phyloP scores from a whole-genome alignment of 345 rosid genomes.

The Salix udensis region DNA sequence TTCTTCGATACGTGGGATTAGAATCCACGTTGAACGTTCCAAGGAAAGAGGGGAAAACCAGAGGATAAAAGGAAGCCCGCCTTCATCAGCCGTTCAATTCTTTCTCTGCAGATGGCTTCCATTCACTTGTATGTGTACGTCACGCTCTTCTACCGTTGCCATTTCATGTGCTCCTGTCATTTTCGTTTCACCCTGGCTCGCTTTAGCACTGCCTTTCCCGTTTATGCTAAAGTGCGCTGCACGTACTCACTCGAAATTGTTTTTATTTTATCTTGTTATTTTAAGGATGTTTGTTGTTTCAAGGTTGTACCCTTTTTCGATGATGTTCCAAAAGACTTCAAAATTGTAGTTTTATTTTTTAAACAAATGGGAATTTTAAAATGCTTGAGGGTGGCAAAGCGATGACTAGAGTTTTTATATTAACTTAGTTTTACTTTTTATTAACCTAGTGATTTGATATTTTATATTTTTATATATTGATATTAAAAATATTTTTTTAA shows the following conservation, averaged over 20 bases:
- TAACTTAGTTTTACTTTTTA: too few relatives aligned
- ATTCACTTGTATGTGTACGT: neutral
- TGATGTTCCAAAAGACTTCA: neutral
- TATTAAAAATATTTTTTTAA: too few relatives aligned
- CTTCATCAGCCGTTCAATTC: neutral
- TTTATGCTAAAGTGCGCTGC: neutral
- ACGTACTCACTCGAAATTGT: neutral
- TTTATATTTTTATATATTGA: too few relatives aligned
- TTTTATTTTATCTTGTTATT: too few relatives aligned
- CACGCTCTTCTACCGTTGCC: neutral
- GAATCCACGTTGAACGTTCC: neutral
- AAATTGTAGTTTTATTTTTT: too few relatives aligned
- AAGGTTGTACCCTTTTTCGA: neutral
- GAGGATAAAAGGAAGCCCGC: constrained; percentile 12
- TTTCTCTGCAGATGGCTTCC: neutral
- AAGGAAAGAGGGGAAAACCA: constrained; percentile 10
- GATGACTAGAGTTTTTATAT: too few relatives aligned
- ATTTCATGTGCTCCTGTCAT: neutral
- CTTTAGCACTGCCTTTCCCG: neutral
- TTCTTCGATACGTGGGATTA: neutral
- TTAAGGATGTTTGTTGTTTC: neutral
- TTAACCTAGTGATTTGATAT: too few relatives aligned
- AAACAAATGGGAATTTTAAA: neutral
- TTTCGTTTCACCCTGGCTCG: neutral
- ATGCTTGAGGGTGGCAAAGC: neutral